phyloP scores from a whole-genome alignment of 108 stramenopile species.

The Schizochytrium sp. region DNA sequence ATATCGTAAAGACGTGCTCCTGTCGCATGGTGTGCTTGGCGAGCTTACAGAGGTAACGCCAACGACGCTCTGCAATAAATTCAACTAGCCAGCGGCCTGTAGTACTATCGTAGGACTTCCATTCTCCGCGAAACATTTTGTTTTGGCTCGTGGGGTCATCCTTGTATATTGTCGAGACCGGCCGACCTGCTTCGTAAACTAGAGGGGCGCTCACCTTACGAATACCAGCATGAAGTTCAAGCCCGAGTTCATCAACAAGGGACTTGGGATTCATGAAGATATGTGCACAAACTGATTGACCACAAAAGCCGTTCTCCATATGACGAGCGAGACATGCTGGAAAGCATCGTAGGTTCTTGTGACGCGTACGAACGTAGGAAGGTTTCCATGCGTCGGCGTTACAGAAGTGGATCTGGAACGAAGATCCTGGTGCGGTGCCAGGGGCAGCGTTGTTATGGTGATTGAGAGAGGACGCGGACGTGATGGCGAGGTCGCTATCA shows the following conservation, averaged over 20 bases:
- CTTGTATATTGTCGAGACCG: neutral
- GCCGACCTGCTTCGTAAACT: conserved; percentile 20
- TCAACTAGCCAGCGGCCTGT: conserved; percentile 42
- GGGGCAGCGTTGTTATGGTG: no score
- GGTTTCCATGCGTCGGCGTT: neutral
- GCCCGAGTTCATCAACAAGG: neutral
- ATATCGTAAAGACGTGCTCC: conserved; percentile 55
- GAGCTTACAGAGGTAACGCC: conserved; percentile 57
- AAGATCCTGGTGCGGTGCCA: no score
- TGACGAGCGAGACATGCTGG: conserved; percentile 34
- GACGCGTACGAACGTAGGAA: conserved; percentile 53
- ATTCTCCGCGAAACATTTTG: conserved; percentile 46
- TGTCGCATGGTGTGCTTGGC: conserved; percentile 58
- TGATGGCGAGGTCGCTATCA: no score
- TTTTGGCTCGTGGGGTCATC: conserved; percentile 9
- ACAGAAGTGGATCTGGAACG: neutral
- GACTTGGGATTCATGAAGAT: neutral
- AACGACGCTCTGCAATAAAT: conserved; percentile 34
- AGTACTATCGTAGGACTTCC: neutral
- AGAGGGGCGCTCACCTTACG: conserved; percentile 38
- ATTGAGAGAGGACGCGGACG: no score
- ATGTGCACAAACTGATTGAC: conserved; percentile 11
- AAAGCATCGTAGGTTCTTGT: conserved; percentile 58
- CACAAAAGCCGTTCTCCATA: conserved; percentile 56
- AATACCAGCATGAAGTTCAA: neutral